A percentile compares a stretch with the other conserved stretches of the same genome.
phyloP scores from a whole-genome alignment of 345 rosid genomes.

The Passiflora organensis region DNA sequence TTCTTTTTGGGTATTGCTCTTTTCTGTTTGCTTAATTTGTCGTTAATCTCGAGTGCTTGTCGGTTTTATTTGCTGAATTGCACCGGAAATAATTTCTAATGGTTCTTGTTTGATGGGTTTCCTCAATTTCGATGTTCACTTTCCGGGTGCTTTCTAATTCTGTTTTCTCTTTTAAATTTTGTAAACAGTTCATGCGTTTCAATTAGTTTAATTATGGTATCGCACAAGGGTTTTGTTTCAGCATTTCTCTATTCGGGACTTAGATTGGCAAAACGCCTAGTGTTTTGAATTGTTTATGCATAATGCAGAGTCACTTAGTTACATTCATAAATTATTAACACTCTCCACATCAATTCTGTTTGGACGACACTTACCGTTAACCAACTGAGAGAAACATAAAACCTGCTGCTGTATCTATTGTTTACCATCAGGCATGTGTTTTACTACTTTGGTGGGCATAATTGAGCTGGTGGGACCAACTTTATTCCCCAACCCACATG shows the following conservation, averaged over 20 bases:
- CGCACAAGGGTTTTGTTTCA: not conserved
- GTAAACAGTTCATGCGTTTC: not conserved
- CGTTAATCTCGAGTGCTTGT: not conserved
- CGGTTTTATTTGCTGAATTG: slow-evolving; percentile 5
- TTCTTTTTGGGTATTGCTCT: not conserved
- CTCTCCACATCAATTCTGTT: too few species aligned
- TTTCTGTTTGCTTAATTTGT: not conserved
- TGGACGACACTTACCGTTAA: too few species aligned
- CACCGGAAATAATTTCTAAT: slow-evolving; percentile 7
- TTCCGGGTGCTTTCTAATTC: not conserved
- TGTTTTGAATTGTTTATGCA: too few species aligned
- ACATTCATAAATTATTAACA: too few species aligned
- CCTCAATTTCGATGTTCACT: slow-evolving; percentile 1
- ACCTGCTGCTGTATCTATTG: too few species aligned
- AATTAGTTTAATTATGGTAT: not conserved
- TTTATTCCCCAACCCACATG: too few species aligned
- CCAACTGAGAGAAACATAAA: too few species aligned
- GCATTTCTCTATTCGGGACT: too few species aligned
- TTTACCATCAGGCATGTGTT: too few species aligned
- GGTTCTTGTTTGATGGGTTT: not conserved
- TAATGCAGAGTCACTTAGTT: not conserved
- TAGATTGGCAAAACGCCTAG: too few species aligned
- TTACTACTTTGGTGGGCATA: too few species aligned
- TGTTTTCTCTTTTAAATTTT: not conserved
- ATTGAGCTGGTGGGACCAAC: too few species aligned